phyloP scores from a whole-genome alignment of 2,329 filamentous ascomycete species.

The Claviceps capensis region DNA sequence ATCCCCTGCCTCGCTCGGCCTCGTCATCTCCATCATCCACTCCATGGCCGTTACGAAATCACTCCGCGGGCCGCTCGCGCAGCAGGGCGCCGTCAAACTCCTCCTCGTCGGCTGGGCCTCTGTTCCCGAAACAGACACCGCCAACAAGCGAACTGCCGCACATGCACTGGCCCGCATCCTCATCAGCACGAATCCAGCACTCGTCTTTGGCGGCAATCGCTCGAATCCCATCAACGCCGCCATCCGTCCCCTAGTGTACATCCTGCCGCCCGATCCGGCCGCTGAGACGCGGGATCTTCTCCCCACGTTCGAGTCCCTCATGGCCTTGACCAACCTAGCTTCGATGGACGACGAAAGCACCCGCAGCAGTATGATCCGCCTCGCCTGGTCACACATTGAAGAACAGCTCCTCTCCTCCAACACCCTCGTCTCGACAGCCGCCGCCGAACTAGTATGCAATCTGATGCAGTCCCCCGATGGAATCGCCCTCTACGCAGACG shows the following conservation, averaged over 20 bases:
- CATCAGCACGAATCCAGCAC: slow-evolving; percentile 71
- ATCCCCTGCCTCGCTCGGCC: slow-evolving; percentile 54
- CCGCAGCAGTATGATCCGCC: slow-evolving; percentile 55
- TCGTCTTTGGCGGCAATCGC: slow-evolving; percentile 70
- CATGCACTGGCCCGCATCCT: slow-evolving; percentile 76
- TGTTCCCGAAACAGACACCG: slow-evolving; percentile 38
- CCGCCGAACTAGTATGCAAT: slow-evolving; percentile 85
- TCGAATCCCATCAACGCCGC: slow-evolving; percentile 62
- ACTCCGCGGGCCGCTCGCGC: slow-evolving; percentile 66
- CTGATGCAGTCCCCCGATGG: slow-evolving; percentile 58
- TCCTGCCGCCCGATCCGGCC: slow-evolving; percentile 53
- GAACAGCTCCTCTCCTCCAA: slow-evolving; percentile 72
- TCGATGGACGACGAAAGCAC: slow-evolving; percentile 57
- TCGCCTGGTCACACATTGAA: slow-evolving; percentile 64
- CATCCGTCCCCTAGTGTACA: slow-evolving; percentile 66
- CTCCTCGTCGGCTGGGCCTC: slow-evolving; percentile 57
- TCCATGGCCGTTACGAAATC: slow-evolving; percentile 62
- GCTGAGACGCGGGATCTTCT: slow-evolving; percentile 62
- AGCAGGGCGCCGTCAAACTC: slow-evolving; percentile 85
- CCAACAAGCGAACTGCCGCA: slow-evolving; percentile 46
- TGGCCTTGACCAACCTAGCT: slow-evolving; percentile 88
- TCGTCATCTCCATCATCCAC: slow-evolving; percentile 65
- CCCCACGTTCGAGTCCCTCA: slow-evolving; percentile 77
- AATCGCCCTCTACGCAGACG: slow-evolving; percentile 55
- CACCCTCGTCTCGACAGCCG: slow-evolving; percentile 61